These are phyloP conservation scores for Trypanosoma cruzi DNA, from an alignment of 208 protist species.

Conservation along the genomic window DNA sequence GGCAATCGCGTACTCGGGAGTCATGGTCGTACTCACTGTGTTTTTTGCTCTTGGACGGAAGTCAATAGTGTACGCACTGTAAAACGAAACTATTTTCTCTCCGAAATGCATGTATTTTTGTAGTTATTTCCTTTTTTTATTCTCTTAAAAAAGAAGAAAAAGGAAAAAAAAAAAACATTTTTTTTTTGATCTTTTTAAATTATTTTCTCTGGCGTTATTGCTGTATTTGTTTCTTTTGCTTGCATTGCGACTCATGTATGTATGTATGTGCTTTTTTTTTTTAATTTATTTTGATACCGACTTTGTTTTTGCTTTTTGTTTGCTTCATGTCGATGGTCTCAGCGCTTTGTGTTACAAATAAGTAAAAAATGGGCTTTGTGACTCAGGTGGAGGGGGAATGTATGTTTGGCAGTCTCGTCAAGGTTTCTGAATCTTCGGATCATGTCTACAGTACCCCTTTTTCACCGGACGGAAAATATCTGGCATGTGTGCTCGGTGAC, in stretches of 20 bases:
- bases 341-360: neutral
- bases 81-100: no score
- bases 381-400: constrained; percentile 3
- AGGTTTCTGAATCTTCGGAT: constrained; percentile 32
- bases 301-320: neutral
- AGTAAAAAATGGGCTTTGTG: constrained; percentile 6
- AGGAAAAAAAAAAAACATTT: neutral
- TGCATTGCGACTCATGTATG: no score
- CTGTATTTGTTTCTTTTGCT: neutral
- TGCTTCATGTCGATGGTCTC: neutral
- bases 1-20: constrained; percentile 51
- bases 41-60: constrained; percentile 77
- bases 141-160: neutral
- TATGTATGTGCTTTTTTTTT: neutral
- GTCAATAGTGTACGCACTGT: constrained; percentile 75
- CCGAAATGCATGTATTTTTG: no score
- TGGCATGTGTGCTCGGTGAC: constrained; percentile 61
- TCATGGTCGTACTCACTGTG: constrained; percentile 66
- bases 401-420: constrained; percentile 6
- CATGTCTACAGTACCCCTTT: constrained; percentile 40
- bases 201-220: no score
- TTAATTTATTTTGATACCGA: neutral
- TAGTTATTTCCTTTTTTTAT: no score
- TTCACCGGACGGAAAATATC: constrained; percentile 54
- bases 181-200: constrained; percentile 8